phyloP scores from a whole-genome alignment of 352 stramenopile species.

The Phytophthora pluvialis region DNA sequence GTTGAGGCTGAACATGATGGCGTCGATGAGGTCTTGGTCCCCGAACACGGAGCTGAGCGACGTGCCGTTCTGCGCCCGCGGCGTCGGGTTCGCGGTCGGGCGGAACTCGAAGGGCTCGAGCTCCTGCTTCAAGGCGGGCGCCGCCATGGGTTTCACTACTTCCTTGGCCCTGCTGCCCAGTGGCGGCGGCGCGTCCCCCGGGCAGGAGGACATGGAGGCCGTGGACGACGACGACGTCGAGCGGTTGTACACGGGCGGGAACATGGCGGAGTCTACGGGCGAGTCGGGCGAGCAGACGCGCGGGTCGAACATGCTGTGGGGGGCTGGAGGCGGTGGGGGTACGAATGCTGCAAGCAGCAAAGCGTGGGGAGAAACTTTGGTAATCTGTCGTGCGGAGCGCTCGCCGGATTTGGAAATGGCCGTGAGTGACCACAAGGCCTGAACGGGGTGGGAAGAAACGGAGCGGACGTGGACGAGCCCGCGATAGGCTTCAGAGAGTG shows the following conservation, averaged over 20 bases:
- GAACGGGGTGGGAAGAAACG: conserved; percentile 29
- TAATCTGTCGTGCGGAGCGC: conserved; percentile 51
- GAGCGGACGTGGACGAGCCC: conserved; percentile 28
- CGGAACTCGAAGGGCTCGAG: conserved; percentile 79
- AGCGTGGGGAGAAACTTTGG: conserved; percentile 33
- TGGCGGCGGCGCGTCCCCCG: conserved; percentile 15
- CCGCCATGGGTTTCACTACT: conserved; percentile 26
- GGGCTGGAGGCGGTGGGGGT: conserved; percentile 11
- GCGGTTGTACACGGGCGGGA: conserved; percentile 63
- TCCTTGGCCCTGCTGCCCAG: conserved; percentile 4
- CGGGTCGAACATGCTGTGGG: conserved; percentile 41
- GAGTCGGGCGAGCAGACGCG: conserved; percentile 51
- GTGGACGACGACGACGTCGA: conserved; percentile 41
- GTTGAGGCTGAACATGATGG: conserved; percentile 81
- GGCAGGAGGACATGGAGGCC: conserved; percentile 27
- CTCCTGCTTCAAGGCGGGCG: conserved; percentile 41
- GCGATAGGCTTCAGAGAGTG: conserved; percentile 30
- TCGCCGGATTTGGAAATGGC: conserved; percentile 54
- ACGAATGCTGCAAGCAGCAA: conserved; percentile 48
- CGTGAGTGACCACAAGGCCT: conserved; percentile 9
- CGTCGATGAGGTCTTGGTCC: conserved; percentile 79
- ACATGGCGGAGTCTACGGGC: conserved; percentile 79
- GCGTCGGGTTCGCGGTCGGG: conserved; percentile 24
- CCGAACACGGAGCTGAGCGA: conserved; percentile 81
- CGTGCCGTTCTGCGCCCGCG: conserved; percentile 35